Percentiles rank a stretch among this genome's conserved stretches.
phyloP scores from a whole-genome alignment of 345 rosid genomes.

The Gossypium sturtianum region DNA sequence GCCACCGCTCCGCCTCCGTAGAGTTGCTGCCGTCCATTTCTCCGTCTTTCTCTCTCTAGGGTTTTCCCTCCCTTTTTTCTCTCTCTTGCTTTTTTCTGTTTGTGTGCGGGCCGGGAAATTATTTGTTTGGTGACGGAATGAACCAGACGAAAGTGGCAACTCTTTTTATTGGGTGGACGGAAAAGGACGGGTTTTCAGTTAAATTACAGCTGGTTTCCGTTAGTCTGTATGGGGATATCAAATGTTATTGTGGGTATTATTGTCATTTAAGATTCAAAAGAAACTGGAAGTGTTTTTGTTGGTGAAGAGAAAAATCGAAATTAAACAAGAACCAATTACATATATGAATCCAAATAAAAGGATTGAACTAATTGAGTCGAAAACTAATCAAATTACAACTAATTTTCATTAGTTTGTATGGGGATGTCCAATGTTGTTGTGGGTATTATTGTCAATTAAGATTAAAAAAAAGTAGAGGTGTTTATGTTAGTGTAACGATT shows the following conservation, averaged over 20 bases:
- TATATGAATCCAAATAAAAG: no score
- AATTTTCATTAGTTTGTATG: no score
- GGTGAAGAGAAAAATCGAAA: no score
- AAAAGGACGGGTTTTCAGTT: neutral
- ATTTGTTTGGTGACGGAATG: neutral
- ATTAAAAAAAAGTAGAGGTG: no score
- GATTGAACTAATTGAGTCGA: no score
- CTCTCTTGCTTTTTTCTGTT: neutral
- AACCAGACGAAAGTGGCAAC: neutral
- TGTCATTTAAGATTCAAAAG: neutral
- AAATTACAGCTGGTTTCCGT: neutral
- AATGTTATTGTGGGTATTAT: neutral
- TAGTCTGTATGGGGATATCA: neutral
- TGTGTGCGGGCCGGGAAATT: neutral
- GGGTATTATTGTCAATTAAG: no score
- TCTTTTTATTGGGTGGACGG: neutral
- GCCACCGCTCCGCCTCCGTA: slow-evolving; percentile 79
- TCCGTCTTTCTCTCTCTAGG: slow-evolving; percentile 15
- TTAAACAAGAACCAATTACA: no score
- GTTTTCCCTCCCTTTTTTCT: neutral
- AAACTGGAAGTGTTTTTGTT: neutral
- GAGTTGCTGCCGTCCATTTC: slow-evolving; percentile 38
- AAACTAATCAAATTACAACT: no score
- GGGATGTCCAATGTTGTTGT: no score
- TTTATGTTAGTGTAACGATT: no score